These are phyloP conservation scores for Candida odintsovae DNA, from an alignment of 805 yeast species.

Conservation along the genomic window DNA sequence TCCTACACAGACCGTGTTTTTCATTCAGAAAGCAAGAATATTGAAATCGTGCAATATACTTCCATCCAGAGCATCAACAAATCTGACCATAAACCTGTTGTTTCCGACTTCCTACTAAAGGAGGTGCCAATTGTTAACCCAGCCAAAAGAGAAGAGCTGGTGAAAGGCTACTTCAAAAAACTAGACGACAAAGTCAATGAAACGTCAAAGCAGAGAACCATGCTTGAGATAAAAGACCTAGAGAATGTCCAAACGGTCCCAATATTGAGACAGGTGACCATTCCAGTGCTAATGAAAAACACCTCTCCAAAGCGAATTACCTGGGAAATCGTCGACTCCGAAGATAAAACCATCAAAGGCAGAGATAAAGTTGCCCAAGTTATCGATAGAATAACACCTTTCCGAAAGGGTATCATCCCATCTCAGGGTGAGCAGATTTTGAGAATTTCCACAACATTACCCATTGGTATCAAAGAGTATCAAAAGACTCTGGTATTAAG, in stretches of 20 bases:
- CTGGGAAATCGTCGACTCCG: slow-evolving; percentile 32
- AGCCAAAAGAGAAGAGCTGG: slow-evolving; percentile 28
- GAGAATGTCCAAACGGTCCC: slow-evolving; percentile 25
- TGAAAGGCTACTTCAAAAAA: slow-evolving; percentile 32
- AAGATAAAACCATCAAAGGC: not conserved
- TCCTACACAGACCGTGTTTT: slow-evolving; percentile 57
- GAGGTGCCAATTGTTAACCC: slow-evolving; percentile 31
- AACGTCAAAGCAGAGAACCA: slow-evolving; percentile 29
- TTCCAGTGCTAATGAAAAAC: slow-evolving; percentile 28
- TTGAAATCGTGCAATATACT: slow-evolving; percentile 18
- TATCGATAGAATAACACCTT: slow-evolving; percentile 15
- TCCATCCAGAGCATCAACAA: slow-evolving; percentile 20
- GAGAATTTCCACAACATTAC: slow-evolving; percentile 19
- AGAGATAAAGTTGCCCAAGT: slow-evolving; percentile 19
- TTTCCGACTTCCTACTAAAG: slow-evolving; percentile 28
- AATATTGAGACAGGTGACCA: slow-evolving; percentile 23
- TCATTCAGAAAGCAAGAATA: slow-evolving; percentile 29
- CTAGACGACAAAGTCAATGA: slow-evolving; percentile 39
- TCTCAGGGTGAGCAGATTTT: slow-evolving; percentile 19
- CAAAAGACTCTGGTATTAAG: slow-evolving; percentile 24
- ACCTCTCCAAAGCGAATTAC: slow-evolving; percentile 9
- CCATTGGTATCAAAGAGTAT: slow-evolving; percentile 22
- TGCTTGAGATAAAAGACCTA: slow-evolving; percentile 30
- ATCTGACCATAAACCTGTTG: slow-evolving; percentile 57
- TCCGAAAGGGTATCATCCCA: slow-evolving; percentile 26